These are phyloP conservation scores for Sarcodon aspratus DNA, from an alignment of 768 basidiomycete genomes.

Conservation along the genomic window DNA sequence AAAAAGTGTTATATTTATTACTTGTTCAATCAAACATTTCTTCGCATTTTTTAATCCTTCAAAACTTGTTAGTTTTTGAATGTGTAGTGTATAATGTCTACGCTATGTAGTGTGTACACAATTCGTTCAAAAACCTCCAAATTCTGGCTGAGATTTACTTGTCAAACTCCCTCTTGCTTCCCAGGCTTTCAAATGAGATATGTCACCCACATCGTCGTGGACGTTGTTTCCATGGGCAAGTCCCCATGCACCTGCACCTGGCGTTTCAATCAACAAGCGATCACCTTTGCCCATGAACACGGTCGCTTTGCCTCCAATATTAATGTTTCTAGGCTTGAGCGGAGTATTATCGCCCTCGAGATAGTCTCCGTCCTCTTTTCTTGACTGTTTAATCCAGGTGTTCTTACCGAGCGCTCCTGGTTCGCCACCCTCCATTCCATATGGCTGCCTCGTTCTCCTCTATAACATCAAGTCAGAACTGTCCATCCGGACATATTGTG, in stretches of 20 bases:
- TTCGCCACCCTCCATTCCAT: constrained; percentile 75
- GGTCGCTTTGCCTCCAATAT: constrained; percentile 84
- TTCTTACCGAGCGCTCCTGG: constrained; percentile 66
- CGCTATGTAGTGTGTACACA: not conserved
- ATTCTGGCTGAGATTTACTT: constrained; percentile 42
- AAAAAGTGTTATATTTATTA: no score
- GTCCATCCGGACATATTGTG: not conserved
- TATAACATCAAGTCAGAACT: constrained; percentile 16
- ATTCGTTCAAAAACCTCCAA: constrained; percentile 27
- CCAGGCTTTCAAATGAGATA: constrained; percentile 36
- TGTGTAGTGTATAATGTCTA: not conserved
- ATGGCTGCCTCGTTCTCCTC: constrained; percentile 79
- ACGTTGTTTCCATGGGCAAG: constrained; percentile 7
- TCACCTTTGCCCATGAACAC: constrained; percentile 87
- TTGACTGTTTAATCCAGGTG: constrained; percentile 73
- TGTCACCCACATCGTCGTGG: constrained; percentile 15
- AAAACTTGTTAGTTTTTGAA: no score
- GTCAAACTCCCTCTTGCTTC: constrained; percentile 64
- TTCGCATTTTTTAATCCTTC: no score
- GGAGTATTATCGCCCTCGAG: constrained; percentile 21
- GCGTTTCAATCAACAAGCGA: constrained; percentile 70
- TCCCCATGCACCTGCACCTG: constrained; percentile 89
- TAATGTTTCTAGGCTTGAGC: constrained; percentile 43
- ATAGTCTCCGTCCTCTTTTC: constrained; percentile 57
- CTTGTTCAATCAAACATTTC: no score